Evolutionary conservation across 257 asterid species (phyloP), one percentile per base, ranked within the genome.

Genomic region (Ajuga chamaepitys): DNA sequence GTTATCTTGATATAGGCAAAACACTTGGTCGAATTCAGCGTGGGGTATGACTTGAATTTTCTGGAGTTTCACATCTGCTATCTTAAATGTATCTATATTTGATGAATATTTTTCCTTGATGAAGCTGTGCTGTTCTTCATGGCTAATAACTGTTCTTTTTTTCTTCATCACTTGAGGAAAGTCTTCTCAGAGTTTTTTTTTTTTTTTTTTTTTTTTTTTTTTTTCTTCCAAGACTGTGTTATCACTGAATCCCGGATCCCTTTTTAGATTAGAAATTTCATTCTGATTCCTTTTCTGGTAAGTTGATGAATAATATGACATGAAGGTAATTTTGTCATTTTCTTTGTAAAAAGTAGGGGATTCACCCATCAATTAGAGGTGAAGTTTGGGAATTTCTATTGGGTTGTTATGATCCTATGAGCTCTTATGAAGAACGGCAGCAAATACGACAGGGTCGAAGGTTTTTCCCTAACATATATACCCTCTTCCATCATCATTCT

Each of bases 331-430:
- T 58, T 37, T 66, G 34, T 25, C 54, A 24, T 48, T 66, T 37
- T 37, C 26, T 3, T 59, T 66, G 24, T 69, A 10, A 56, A 46
- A 62, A 67, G 62, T 72, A 94, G 98, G 99, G 99, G 20, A 80
- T 94, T 68, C 99, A 94, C 76, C 99, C 99, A 28, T 80, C 99
- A 5, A 88, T 94, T 50, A 88, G 96, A 86, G 99, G 98, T 64
- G 98, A 90, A 75, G 99, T 94, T 58, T 94, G 99, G 99, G 99
- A 94, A 63, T 88, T 90, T 72, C 78, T 94, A 60, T 75, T 94
- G 84, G 98, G 98, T 38, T 83, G 96, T 62, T 90, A 68, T 64
- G 95, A 88, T 67, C 95, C 98, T 18, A 66, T 65, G 75, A 90
- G 96, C 85, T 67, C 90, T 60, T 81, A 44, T 47, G 98, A 86